These are phyloP conservation scores for Caryopteris hybrid DNA, from an alignment of 305 asterid species.

Conservation along the genomic window DNA sequence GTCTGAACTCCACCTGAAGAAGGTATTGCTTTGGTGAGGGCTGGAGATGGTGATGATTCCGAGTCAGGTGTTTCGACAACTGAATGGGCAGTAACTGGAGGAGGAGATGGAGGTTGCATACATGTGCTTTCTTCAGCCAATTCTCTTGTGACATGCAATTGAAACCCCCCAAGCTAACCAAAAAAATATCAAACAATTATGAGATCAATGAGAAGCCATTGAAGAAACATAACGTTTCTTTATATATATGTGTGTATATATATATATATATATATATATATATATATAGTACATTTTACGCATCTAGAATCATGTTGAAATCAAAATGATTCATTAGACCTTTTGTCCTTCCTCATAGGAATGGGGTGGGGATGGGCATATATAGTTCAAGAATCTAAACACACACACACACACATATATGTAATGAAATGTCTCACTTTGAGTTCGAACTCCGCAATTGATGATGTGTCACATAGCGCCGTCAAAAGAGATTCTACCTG, in stretches of 20 bases:
- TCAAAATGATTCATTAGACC: background rate
- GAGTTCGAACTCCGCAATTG: slow-evolving; percentile 77
- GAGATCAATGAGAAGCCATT: background rate
- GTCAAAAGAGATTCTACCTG: slow-evolving; percentile 84
- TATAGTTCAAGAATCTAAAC: background rate
- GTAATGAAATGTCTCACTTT: slow-evolving; percentile 48
- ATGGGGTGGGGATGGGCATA: background rate
- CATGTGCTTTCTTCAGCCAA: slow-evolving; percentile 35
- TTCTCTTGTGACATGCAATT: slow-evolving; percentile 50
- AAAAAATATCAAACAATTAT: slow-evolving; percentile 13
- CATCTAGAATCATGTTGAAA: background rate
- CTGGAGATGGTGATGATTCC: slow-evolving; percentile 45
- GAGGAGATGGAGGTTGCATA: slow-evolving; percentile 44
- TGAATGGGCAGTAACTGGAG: slow-evolving; percentile 39
- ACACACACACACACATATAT: too few species aligned
- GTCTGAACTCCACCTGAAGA: slow-evolving; percentile 43
- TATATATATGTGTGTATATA: too few species aligned
- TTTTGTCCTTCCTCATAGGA: too few species aligned
- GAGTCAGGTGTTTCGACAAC: slow-evolving; percentile 37
- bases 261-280: too few species aligned
- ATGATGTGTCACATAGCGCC: slow-evolving; percentile 67
- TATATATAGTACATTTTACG: too few species aligned
- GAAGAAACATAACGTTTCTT: too few species aligned
- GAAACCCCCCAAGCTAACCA: slow-evolving; percentile 64
- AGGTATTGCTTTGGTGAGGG: slow-evolving; percentile 42